Evolutionary conservation across 495 filamentous ascomycete genomes (phyloP).

Genomic region (Penicillium arizonense): DNA sequence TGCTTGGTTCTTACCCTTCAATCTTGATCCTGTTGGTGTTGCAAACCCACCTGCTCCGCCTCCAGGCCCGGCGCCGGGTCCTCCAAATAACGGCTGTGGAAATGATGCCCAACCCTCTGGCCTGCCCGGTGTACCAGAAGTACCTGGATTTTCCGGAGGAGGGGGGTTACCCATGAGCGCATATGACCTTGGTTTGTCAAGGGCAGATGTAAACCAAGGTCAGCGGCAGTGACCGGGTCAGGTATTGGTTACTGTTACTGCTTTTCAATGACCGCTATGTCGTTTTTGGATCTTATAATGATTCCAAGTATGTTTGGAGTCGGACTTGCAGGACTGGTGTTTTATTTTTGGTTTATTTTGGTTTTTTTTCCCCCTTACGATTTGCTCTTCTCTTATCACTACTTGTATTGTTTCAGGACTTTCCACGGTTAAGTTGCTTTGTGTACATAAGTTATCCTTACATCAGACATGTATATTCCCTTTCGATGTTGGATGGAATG

Average conservation of each 20-base stretch:
- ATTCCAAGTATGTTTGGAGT: not conserved
- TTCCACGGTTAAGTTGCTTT: not conserved
- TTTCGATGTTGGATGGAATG: not conserved
- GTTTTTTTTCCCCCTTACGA: not conserved
- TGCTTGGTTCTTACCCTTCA: constrained; percentile 96
- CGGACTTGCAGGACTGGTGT: constrained; percentile 3
- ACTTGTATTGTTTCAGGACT: not conserved
- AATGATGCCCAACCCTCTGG: not conserved
- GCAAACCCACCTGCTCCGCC: constrained; percentile 14
- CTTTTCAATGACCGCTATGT: constrained; percentile 13
- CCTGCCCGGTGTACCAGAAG: constrained; percentile 11
- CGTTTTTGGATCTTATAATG: constrained; percentile 16
- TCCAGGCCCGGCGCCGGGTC: not conserved
- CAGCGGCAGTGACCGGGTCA: constrained; percentile 10
- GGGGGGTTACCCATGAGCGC: constrained; percentile 28
- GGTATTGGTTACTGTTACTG: not conserved
- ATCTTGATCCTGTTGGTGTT: constrained; percentile 63
- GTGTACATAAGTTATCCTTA: not conserved
- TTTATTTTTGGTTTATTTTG: not conserved
- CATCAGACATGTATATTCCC: not conserved
- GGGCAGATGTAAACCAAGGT: constrained; percentile 15
- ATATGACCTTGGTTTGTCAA: constrained; percentile 29
- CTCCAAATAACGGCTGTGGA: not conserved
- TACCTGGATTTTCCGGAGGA: constrained; percentile 23
- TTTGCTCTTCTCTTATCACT: not conserved